Evolutionary conservation across 257 asterid genomes (phyloP).

Genomic region (Schizonepeta tenuifolia): DNA sequence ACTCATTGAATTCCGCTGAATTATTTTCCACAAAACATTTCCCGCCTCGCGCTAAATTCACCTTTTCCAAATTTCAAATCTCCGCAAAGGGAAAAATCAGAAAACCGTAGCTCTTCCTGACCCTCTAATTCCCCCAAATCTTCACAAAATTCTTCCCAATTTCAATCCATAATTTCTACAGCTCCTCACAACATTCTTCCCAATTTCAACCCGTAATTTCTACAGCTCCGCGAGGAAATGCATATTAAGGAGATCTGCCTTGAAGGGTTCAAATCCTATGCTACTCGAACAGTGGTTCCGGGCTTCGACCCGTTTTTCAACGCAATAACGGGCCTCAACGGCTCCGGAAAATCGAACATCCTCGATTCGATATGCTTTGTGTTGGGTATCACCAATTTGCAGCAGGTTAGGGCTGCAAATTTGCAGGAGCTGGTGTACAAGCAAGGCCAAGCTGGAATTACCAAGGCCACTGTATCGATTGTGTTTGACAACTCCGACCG

Average conservation of each 20-base stretch:
- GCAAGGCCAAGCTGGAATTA: conserved; percentile 99
- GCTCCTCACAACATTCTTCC: conserved; percentile 16
- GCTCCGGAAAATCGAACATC: conserved; percentile 96
- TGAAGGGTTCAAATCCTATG: conserved; percentile 97
- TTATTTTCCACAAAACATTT: not conserved
- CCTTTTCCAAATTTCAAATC: not conserved
- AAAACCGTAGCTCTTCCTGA: not conserved
- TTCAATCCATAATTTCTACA: conserved; percentile 11
- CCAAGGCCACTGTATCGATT: conserved; percentile 93
- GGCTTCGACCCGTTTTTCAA: conserved; percentile 95
- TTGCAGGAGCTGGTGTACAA: conserved; percentile 98
- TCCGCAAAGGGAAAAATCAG: not conserved
- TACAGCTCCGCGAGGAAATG: conserved; percentile 44
- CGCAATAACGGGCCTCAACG: conserved; percentile 93
- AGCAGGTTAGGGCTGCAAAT: conserved; percentile 98
- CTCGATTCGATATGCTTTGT: conserved; percentile 98
- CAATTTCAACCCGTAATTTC: conserved; percentile 4
- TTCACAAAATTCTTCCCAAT: conserved; percentile 16
- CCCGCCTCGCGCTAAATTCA: not conserved
- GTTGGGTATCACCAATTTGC: conserved; percentile 93
- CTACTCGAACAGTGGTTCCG: conserved; percentile 88
- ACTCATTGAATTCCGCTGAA: too few species aligned
- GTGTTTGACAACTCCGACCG: conserved; percentile 92
- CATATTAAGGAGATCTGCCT: conserved; percentile 83
- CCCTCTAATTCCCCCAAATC: too few species aligned